These are phyloP conservation scores for Rutstroemia sp. DNA, from an alignment of 2,329 filamentous ascomycete genomes.

Conservation along the genomic window DNA sequence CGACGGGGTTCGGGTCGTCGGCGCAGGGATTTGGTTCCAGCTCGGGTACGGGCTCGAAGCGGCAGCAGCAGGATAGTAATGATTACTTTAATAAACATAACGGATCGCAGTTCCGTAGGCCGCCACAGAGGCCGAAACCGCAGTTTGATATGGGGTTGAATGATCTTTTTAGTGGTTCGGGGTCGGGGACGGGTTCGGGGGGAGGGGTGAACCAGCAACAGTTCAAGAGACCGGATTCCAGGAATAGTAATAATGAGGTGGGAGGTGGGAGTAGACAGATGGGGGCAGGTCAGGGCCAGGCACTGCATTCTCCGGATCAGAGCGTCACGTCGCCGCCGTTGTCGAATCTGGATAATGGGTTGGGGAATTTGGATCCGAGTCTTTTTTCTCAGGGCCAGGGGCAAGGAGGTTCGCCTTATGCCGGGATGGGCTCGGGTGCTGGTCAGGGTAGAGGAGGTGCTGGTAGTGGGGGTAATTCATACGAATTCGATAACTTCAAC, in stretches of 20 bases:
- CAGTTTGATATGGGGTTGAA: slow-evolving; percentile 30
- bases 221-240: background rate
- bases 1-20: slow-evolving; percentile 37
- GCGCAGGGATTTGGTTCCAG: slow-evolving; percentile 11
- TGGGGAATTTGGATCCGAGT: slow-evolving; percentile 4
- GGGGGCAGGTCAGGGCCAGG: background rate
- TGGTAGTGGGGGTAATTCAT: background rate
- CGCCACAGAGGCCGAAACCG: slow-evolving; percentile 19
- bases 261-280: too few species aligned
- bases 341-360: slow-evolving; percentile 4
- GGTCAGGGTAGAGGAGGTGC: background rate
- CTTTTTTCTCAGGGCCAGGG: slow-evolving; percentile 3
- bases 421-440: background rate
- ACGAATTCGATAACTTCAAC: background rate
- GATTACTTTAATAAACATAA: slow-evolving; percentile 18
- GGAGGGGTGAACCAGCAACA: background rate
- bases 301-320: background rate
- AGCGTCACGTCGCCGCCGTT: slow-evolving; percentile 18
- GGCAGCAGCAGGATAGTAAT: slow-evolving; percentile 11
- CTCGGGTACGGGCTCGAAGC: too few species aligned
- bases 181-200: background rate
- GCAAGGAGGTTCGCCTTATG: background rate
- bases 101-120: background rate
- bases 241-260: background rate
- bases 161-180: slow-evolving; percentile 19